Base-by-base conservation (phyloP, 306 rosid species). In the Purshia tridentata region DNA sequence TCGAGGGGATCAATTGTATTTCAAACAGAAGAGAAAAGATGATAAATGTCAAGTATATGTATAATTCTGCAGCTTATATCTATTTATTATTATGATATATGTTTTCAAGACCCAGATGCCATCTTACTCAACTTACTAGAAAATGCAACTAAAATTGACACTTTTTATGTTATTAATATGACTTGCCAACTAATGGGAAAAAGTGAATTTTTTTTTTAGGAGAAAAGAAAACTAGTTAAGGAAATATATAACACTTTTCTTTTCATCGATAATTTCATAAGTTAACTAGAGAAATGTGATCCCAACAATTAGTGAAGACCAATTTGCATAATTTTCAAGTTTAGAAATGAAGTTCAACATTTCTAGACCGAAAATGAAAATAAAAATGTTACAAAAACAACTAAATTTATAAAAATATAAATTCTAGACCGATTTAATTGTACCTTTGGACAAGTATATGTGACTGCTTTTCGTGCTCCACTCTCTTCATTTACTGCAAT, bases 401-500 rank as follows among this genome's bases (percentile, higher is more conserved):
- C 8, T 15, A 49, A 60, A 29, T 8, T 13, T 6, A 23, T n/a
- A 19, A 13, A 77, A 53, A 5, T 40, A 57, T 2, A 16, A 6
- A 42, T n/a, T 9, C n/a, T 14, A 50, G 40, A 22, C 12, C 5
- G 44, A 47, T 58, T 10, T 0, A 65, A 42, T 9, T 3, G 10
- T 76, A 85, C 89, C 87, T 66, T 20, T 9, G 72, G 76, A 51
- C 23, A 61, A 67, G 63, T 52, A 70, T n/a, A 40, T n/a, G 45
- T 49, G 50, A 82, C 44, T 19, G 55, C 14, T 69, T 70, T 41
- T 1, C 29, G 62, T 9, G 14, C 11, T 53, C 29, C 41, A 13
- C 46, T 51, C 19, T 60, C 74, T 76, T 44, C 82, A 19, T 57
- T 57, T 19, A 22, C 89, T 80, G 81, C 64, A 68, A 77, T 80